Percentiles rank a stretch among this genome's conserved stretches.
These are phyloP conservation scores for Fraxinus cuspidata DNA, from an alignment of 257 asterid species.

Conservation along the genomic window DNA sequence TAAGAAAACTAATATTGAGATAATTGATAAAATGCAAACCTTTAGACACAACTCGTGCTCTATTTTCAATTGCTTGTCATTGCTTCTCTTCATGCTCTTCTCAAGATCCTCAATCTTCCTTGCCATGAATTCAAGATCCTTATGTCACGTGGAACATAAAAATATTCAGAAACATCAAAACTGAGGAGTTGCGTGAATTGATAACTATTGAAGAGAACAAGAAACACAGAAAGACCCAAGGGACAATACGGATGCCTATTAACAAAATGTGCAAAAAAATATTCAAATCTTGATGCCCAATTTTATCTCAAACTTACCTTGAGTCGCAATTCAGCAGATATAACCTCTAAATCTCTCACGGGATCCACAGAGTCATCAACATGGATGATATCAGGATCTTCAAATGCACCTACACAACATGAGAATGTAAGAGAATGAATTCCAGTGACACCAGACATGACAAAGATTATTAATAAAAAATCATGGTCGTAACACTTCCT, in stretches of 20 bases:
- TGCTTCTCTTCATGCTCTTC: conserved; percentile 99
- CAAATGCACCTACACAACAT: conserved; percentile 76
- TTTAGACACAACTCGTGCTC: conserved; percentile 82
- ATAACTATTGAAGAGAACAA: conserved; percentile 16
- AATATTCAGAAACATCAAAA: conserved; percentile 26
- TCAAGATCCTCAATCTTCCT: conserved; percentile 91
- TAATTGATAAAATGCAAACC: conserved; percentile 45
- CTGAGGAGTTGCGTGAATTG: neutral
- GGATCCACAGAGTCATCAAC: conserved; percentile 97
- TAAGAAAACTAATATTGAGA: conserved; percentile 2
- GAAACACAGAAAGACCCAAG: neutral
- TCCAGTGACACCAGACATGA: conserved; percentile 4
- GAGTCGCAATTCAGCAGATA: conserved; percentile 80
- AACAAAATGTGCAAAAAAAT: neutral
- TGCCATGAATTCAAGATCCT: conserved; percentile 93
- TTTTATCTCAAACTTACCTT: conserved; percentile 53
- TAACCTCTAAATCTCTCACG: conserved; percentile 90
- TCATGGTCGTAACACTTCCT: neutral
- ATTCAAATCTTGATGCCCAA: neutral
- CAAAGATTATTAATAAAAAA: neutral
- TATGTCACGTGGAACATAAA: conserved; percentile 23
- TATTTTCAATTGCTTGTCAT: conserved; percentile 90
- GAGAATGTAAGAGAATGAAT: conserved; percentile 14
- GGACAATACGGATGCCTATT: neutral
- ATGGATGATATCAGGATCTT: conserved; percentile 92